Conservation (phyloP, 495 filamentous ascomycete species). For the Cercophora newfieldiana region DNA sequence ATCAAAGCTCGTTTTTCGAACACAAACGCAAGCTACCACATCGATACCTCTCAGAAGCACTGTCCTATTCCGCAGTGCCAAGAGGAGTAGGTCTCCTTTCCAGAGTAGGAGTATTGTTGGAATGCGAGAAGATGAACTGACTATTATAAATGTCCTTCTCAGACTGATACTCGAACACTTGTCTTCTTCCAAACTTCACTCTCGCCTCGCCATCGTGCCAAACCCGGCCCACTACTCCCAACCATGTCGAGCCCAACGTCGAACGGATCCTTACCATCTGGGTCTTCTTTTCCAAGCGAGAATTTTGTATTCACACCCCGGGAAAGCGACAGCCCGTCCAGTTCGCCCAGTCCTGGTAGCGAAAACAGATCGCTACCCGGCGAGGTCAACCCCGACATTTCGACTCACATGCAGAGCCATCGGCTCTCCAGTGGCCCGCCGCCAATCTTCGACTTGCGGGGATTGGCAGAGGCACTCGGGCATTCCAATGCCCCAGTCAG, state of each 20-base stretch:
- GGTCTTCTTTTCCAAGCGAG: not conserved
- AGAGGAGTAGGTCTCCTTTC: no score
- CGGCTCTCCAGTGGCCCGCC: not conserved
- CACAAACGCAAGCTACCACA: no score
- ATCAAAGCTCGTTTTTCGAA: no score
- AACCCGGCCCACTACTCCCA: no score
- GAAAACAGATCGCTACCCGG: not conserved
- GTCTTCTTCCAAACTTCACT: no score
- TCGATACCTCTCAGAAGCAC: no score
- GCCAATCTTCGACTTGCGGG: not conserved
- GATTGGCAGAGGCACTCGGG: not conserved
- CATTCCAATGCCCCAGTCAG: not conserved
- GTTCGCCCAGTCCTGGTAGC: not conserved
- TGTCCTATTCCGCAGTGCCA: no score
- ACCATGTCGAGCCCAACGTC: not conserved
- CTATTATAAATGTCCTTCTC: no score
- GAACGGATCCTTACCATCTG: not conserved
- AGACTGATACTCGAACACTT: no score
- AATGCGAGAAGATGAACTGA: no score
- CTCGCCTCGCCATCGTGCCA: no score
- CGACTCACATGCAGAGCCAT: not conserved
- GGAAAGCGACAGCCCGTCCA: not conserved
- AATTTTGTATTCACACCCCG: not conserved
- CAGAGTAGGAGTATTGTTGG: no score
- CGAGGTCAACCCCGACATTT: not conserved